Evolutionary conservation across 441 rosid genomes (phyloP).

Genomic region (Isatis lusitanica): DNA sequence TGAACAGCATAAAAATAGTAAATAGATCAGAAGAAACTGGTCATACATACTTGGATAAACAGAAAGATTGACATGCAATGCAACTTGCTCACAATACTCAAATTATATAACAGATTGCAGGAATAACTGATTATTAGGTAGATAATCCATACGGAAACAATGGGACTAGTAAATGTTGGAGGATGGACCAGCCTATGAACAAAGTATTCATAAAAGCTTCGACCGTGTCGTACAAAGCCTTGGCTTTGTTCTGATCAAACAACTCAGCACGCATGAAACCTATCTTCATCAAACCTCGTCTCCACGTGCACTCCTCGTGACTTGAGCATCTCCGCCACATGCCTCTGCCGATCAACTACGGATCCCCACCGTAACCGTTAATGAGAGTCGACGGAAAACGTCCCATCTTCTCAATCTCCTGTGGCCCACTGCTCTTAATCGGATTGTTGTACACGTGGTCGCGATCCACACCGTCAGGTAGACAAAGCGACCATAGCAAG

Average conservation of each 20-base stretch:
- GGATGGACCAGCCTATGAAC: too few species aligned
- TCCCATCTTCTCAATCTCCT: constrained; percentile 42
- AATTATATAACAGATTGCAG: too few species aligned
- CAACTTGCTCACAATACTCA: too few species aligned
- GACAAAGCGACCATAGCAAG: constrained; percentile 66
- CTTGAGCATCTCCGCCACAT: constrained; percentile 50
- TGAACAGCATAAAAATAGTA: too few species aligned
- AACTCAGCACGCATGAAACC: constrained; percentile 65
- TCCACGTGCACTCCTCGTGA: constrained; percentile 59
- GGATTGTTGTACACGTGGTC: constrained; percentile 79
- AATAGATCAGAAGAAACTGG: neutral
- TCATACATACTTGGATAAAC: neutral
- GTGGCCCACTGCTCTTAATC: constrained; percentile 24
- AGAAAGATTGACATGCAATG: neutral
- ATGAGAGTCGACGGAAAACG: constrained; percentile 54
- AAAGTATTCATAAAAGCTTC: too few species aligned
- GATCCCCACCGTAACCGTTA: constrained; percentile 67
- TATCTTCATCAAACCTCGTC: constrained; percentile 45
- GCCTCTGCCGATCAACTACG: constrained; percentile 66
- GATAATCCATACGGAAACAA: too few species aligned
- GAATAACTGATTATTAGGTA: too few species aligned
- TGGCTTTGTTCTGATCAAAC: too few species aligned
- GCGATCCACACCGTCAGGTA: constrained; percentile 64
- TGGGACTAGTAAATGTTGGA: too few species aligned
- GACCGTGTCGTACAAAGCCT: too few species aligned